Evolutionary conservation across 345 rosid species (phyloP).

Genomic region (Populus pruinosa): DNA sequence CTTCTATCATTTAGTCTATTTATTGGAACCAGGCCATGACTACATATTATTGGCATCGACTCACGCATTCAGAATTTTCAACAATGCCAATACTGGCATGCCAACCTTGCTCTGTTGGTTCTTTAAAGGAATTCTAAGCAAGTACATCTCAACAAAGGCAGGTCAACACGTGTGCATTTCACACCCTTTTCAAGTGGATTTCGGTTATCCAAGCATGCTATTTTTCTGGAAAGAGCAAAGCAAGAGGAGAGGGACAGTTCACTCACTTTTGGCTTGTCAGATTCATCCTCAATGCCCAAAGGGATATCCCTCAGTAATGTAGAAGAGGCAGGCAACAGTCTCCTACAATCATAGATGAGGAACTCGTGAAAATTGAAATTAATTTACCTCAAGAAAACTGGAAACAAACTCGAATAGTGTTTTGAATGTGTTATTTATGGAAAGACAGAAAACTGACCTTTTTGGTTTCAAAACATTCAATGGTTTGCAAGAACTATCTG

Average conservation of each 20-base stretch:
- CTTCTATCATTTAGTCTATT: not conserved
- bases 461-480: conserved; percentile 34
- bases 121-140: not conserved
- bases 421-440: not conserved
- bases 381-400: not conserved
- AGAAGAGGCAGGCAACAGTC: conserved; percentile 74
- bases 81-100: too few relatives aligned
- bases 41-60: not conserved
- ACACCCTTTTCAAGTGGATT: not conserved
- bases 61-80: too few relatives aligned
- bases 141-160: not conserved
- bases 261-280: conserved; percentile 59
- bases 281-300: conserved; percentile 58
- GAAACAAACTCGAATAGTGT: not conserved
- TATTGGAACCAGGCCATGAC: not conserved
- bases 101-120: too few relatives aligned
- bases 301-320: conserved; percentile 59
- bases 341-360: conserved; percentile 40
- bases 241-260: not conserved
- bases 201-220: not conserved
- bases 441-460: conserved; percentile 30
- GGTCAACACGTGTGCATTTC: too few relatives aligned
- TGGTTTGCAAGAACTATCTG: conserved; percentile 11
- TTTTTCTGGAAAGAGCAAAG: not conserved
- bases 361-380: not conserved